Evolutionary conservation across 169 alveolate genomes (phyloP), one percentile per base, ranked within the genome.

Genomic region (Plasmodium fragile): DNA sequence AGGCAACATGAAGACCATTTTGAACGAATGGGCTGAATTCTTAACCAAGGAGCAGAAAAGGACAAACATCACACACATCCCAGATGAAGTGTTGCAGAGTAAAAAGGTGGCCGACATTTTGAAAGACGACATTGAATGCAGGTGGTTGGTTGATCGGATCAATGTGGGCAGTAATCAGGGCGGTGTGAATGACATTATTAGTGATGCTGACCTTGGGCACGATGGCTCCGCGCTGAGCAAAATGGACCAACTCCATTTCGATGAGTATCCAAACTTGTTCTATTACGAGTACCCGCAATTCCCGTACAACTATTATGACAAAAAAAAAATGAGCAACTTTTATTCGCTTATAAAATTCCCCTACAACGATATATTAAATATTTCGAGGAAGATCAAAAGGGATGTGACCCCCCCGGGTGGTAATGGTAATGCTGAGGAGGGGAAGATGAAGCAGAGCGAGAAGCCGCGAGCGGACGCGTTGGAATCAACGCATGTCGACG

Each of bases 251-350:
- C 82, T 87, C 4, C 89, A 77, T 39, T 87, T 77, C 45, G 89
- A 87, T 45, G 87, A 87, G 25, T 87, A 87, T 30, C 93, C 93
- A 16, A 2, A 87, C 0, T 53, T 78, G 73, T 87, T 87, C 80
- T 69, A 87, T 87, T 87, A 87, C 45, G 89, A 87, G 80, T 87
- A 87, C 30, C 93, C 93, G 7, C 93, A 87, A 77, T 87, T 34
- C 18, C 93, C 93, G 4, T 87, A 87, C 73, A 77, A 87, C 70
- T 87, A 75, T 36, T 87, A 77, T 87, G 93, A 87, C 30, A 87
- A 87, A 55, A 87, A 87, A 55, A 87, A 87, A 34, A 87, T 87
- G 93, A 55, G 77, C 3, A 87, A 53, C 45, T 87, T 87, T 75
- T 87, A 77, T 45, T 87, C 93, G 1, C 93, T 87, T 43, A 39